Evolutionary conservation across 306 rosid genomes (phyloP).

Genomic region (Vigna radiata): DNA sequence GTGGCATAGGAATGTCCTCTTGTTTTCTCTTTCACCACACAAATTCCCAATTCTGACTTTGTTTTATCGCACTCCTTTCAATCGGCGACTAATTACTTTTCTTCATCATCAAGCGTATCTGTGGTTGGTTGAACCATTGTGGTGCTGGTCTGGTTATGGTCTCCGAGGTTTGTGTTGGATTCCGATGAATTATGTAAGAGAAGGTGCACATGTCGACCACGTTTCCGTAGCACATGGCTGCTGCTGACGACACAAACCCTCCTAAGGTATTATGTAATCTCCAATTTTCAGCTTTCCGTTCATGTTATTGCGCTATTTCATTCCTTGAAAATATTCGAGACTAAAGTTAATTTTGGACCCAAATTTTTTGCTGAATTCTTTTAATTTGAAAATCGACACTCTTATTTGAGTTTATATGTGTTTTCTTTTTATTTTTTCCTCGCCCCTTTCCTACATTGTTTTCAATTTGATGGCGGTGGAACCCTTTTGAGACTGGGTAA

Average conservation of each 20-base stretch:
- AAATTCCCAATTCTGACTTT: slow-evolving; percentile 20
- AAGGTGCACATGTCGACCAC: slow-evolving; percentile 39
- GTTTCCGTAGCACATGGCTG: slow-evolving; percentile 55
- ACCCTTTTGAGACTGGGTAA: slow-evolving; percentile 5
- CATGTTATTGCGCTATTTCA: not conserved
- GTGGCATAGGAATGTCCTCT: slow-evolving; percentile 48
- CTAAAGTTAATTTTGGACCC: not conserved
- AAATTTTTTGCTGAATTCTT: not conserved
- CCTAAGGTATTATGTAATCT: slow-evolving; percentile 43
- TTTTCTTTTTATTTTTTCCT: not conserved
- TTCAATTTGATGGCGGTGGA: not conserved
- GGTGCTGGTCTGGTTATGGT: not conserved
- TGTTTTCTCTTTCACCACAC: slow-evolving; percentile 38
- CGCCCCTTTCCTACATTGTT: not conserved
- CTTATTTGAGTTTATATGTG: not conserved
- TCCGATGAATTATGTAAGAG: slow-evolving; percentile 51
- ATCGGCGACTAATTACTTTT: not conserved
- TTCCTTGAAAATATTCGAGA: not conserved
- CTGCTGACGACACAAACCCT: slow-evolving; percentile 39
- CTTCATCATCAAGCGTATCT: slow-evolving; percentile 11
- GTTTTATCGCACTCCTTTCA: not conserved
- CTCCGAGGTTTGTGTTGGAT: slow-evolving; percentile 35
- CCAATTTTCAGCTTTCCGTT: not conserved
- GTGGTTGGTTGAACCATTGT: slow-evolving; percentile 34
- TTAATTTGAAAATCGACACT: not conserved